Base-by-base conservation (phyloP, 176 grass and related monocot genomes). In the Raddia distichophylla region DNA sequence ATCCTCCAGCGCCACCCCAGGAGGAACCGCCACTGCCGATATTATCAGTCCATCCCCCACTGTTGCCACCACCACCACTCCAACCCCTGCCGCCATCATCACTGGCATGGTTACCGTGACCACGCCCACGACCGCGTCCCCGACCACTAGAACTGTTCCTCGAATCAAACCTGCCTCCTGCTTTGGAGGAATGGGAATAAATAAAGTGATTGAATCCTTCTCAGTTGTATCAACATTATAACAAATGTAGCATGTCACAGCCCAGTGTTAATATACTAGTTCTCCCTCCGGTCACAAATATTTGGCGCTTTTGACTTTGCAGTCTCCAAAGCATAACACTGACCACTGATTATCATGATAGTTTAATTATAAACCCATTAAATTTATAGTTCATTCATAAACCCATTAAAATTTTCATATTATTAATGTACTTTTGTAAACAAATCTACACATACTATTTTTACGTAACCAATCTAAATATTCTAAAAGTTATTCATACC, bases 131-230 rank as follows among this genome's bases (percentile, higher is more conserved):
- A 0, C 86, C 87, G 2, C 71, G 80, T 1, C 79, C 90, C 12
- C 92, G 84, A 0, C 91, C 87, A 49, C 89, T 88, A 88, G 87
- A 90, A 27, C 70, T 69, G 42, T 87, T 92, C 82, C 93, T 91
- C 47, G 96, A 93, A 77, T 99, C 91, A 83, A 88, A 96, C 77
- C 91, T 83, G 35, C 91, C 93, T 79, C 93, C 93, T 94, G 80
- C 52, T 92, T 87, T 40, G 15, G n/a, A 56, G 42, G 56, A 61
- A 60, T 84, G 7, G 19, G 40, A 8, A 46, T 15, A 55, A 10
- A 16, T 51, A 82, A 54, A 63, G 12, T 74, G 45, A 5, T 43
- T 15, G 52, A 2, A 17, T 59, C 55, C 42, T 77, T 73, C 32
- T 37, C 15, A 54, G 2, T 60, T 79, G 2, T 17, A 66, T 15